Evolutionary conservation across 768 basidiomycete species (phyloP), one percentile per base, ranked within the genome.

Genomic region (Boletus reticulatus): DNA sequence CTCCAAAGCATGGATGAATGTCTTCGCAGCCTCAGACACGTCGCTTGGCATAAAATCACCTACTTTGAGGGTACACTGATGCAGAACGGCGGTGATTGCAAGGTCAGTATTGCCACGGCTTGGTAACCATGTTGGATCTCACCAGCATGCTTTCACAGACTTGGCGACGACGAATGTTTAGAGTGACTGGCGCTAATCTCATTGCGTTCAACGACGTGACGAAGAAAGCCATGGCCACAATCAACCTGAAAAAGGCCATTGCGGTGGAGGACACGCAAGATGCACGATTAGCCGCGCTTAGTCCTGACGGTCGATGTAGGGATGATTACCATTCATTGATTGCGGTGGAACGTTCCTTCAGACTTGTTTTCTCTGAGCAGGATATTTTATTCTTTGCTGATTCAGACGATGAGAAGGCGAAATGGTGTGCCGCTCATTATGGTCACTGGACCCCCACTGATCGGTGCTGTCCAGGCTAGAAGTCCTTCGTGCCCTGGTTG

Each of bases 1-100:
- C 95, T 96, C 14, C 89, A 94, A 70, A 94, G 92, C 65, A 76
- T 98, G 62, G 95, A 98, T 52, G 96, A 98, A 65, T 95, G 92
- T 64, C 81, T 88, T 62, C 83, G 91, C 14, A 95, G 96, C 1
- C 75, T 98, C 60, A 78, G 92, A 56, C 89, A 95, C 64, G 86
- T 93, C 53, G 87, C 88, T 37, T 97, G 94, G 94, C 94, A 96
- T 66, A 94, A 95, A 75, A 82, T 88, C 60, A 92, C 93, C 20
- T 95, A 96, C 72, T 92, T 92, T 72, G 90, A 97, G 71, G 94
- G 96, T 27, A 87, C 85, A 0, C 72, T 98, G 60, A 98, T 95
- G 14, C 96, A 98, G 76, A 84, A 80, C 59, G 96, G 96, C 16
- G 96, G 95, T 11, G 96, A 96, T 68, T 97, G 94, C 68, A 79